phyloP scores from a whole-genome alignment of 2,329 filamentous ascomycete species.

The Talaromyces sp. region DNA sequence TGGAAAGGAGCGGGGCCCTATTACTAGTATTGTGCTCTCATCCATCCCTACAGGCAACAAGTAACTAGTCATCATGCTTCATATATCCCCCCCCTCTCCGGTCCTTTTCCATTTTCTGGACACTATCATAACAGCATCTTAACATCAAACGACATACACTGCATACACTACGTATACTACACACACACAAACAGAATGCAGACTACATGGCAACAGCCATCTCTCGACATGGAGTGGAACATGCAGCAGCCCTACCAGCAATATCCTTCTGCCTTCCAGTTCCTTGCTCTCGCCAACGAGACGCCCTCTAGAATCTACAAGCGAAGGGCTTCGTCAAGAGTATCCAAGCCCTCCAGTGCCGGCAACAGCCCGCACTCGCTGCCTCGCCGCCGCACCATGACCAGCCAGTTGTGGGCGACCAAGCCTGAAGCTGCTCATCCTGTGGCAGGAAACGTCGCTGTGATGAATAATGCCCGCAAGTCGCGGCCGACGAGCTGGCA shows the following conservation, averaged over 20 bases:
- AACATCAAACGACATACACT: no score
- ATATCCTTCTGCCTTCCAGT: constrained; percentile 19
- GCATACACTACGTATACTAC: no score
- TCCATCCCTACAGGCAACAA: not conserved
- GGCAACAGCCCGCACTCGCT: constrained; percentile 62
- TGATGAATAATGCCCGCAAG: constrained; percentile 28
- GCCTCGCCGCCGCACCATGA: constrained; percentile 31
- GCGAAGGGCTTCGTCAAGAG: constrained; percentile 47
- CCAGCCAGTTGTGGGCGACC: constrained; percentile 38
- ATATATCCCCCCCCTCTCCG: constrained; percentile 9
- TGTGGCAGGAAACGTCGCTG: not conserved
- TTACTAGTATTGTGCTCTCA: not conserved
- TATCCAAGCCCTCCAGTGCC: constrained; percentile 62
- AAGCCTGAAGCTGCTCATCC: not conserved
- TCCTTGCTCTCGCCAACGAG: constrained; percentile 27
- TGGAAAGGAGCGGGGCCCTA: constrained; percentile 30
- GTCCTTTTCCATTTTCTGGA: not conserved
- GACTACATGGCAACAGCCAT: constrained; percentile 17
- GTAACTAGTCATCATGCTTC: not conserved
- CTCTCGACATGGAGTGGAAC: constrained; percentile 25
- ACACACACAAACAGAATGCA: constrained; percentile 12
- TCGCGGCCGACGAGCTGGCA: constrained; percentile 72
- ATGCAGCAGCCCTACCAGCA: constrained; percentile 9
- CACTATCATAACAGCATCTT: no score
- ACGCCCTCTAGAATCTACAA: constrained; percentile 45